Percentiles rank a stretch among this genome's conserved stretches.
Evolutionary conservation across 2,329 filamentous ascomycete species (phyloP).

Genomic region (Cladophialophora carrionii): DNA sequence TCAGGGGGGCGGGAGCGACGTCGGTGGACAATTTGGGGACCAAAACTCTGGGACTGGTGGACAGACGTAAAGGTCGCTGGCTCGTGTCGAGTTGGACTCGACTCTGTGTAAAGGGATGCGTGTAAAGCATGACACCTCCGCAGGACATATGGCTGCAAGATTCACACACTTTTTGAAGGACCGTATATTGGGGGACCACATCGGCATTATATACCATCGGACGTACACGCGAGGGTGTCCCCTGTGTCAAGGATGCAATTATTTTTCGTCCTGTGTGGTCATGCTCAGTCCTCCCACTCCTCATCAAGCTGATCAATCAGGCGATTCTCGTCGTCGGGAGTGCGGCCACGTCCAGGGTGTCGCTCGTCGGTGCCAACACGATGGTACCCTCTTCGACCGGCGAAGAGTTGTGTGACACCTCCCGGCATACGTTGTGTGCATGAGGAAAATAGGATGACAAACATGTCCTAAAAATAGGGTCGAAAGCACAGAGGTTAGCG

Average conservation of each 20-base stretch:
- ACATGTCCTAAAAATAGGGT: constrained; percentile 48
- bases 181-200: background rate
- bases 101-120: background rate
- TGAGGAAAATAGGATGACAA: constrained; percentile 53
- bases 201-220: background rate
- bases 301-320: constrained; percentile 95
- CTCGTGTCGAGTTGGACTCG: background rate
- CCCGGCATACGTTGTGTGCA: constrained; percentile 47
- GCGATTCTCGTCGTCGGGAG: constrained; percentile 82
- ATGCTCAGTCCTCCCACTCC: constrained; percentile 71
- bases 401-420: constrained; percentile 40
- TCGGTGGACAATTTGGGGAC: constrained; percentile 26
- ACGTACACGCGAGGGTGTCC: background rate
- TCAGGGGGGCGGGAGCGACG: constrained; percentile 20
- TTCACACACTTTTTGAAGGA: background rate
- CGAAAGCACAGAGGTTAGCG: constrained; percentile 19
- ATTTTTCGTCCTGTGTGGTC: too few species aligned
- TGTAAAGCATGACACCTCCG: background rate
- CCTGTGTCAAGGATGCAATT: constrained; percentile 1
- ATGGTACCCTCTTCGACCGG: constrained; percentile 43
- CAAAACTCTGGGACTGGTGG: constrained; percentile 17
- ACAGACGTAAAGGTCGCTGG: background rate
- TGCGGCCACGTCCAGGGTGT: constrained; percentile 46
- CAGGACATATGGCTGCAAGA: constrained; percentile 2
- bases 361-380: constrained; percentile 40